Base-by-base conservation (phyloP, 805 yeast genomes). In the Candida vaughaniae region DNA sequence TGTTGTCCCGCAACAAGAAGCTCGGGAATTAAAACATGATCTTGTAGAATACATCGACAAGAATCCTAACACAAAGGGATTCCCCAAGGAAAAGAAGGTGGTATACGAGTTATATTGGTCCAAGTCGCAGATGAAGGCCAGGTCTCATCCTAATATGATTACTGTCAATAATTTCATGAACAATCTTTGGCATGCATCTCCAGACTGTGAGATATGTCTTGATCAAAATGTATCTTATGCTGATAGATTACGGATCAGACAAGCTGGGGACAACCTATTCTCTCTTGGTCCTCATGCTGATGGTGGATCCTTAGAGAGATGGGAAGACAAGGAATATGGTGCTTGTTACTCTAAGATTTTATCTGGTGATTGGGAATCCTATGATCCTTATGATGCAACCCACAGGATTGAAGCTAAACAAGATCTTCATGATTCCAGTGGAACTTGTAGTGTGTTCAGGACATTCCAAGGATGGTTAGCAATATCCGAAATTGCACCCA, bases 391-490 rank as follows among this genome's bases (percentile, higher is more conserved):
- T 31, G 60, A 61, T 35, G 51, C 60, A 12, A 59, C 59, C 15
- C 55, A 57, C 22, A 48, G 74, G 18, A 51, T 62, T 8, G 41
- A 48, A 17, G 68, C 69, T 1, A 48, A 49, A 7, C 55, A 58
- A 36, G 62, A 64, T 35, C 43, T 62, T 32, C 64, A 68, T 43
- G 56, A 54, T 27, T 46, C 49, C 12, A 29, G 43, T 18, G 45
- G 49, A 14, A 43, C 41, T 31, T 64, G 70, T 43, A 51, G 64
- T 6, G 52, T 58, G 14, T 66, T 69, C 48, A 56, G 76, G 30
- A 51, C 69, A 6, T 62, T 65, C 32, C 75, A 70, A 47, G 74
- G 73, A 9, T 71, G 75, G 73, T 45, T 69, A 16, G 61, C 73
- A 4, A 45, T 71, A 42, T 54, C 66, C 15, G 57, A 56, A 19